A percentile compares a stretch with the other conserved stretches of the same genome.
These are phyloP conservation scores for Entomortierella lignicola DNA, from an alignment of 192 early-diverging fungal genomes.

Conservation along the genomic window DNA sequence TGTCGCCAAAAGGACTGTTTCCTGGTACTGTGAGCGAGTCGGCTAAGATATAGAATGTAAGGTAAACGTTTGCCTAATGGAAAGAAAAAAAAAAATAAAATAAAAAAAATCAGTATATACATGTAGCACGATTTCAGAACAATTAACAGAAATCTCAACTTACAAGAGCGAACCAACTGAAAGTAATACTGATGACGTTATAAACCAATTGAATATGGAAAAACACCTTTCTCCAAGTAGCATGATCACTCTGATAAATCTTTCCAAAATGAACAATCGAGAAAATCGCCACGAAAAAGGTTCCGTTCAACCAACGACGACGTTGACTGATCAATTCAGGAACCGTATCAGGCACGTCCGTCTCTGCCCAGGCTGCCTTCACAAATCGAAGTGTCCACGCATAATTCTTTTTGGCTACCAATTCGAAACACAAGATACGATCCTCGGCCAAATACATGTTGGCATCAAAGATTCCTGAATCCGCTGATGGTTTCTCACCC, in stretches of 20 bases:
- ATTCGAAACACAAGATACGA: conserved; percentile 87
- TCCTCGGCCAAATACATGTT: conserved; percentile 81
- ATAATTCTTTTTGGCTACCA: conserved; percentile 72
- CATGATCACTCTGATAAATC: conserved; percentile 66
- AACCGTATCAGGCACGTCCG: conserved; percentile 79
- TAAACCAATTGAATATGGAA: conserved; percentile 74
- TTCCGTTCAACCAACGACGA: conserved; percentile 85
- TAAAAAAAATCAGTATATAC: conserved; percentile 5
- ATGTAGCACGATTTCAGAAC: too few relatives aligned
- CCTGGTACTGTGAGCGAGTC: conserved; percentile 43
- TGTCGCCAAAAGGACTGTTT: conserved; percentile 67
- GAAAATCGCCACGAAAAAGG: conserved; percentile 82
- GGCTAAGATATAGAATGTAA: conserved; percentile 84
- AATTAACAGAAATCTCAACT: conserved; percentile 24
- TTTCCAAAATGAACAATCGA: conserved; percentile 66
- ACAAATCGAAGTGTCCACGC: conserved; percentile 77
- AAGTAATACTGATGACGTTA: conserved; percentile 74
- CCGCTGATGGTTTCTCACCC: conserved; percentile 65
- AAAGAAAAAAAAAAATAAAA: not conserved
- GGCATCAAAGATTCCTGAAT: conserved; percentile 60
- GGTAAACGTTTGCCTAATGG: conserved; percentile 79
- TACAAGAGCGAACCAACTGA: conserved; percentile 82
- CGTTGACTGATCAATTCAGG: conserved; percentile 85
- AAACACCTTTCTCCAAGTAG: conserved; percentile 61
- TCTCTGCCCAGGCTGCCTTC: conserved; percentile 72